Evolutionary conservation across 2,329 filamentous ascomycete species (phyloP), one percentile per base, ranked within the genome.

Genomic region (Diaporthe ilicicola): DNA sequence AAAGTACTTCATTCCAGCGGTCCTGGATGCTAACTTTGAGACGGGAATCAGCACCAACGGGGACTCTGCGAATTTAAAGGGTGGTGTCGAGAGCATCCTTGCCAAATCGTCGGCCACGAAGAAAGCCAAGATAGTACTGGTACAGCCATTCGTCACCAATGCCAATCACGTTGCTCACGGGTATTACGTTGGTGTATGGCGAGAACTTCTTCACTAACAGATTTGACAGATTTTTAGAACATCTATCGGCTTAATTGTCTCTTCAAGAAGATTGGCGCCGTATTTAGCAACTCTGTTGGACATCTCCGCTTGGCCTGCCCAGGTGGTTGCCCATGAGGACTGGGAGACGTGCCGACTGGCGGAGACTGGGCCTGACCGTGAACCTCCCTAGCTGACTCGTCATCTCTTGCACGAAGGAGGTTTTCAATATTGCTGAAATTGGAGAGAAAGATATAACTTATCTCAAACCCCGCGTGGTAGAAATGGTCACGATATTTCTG

Each of bases 101-200:
- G 32, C 32, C 32, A 34, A 34, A 34, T 34, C 9, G 32, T 39
- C 15, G 8, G 27, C 13, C 2, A 55, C 4, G n/a, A 15, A 74
- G 44, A 19, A 73, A 75, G 4, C 56, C 27, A 13, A 73, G 73
- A 39, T 74, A n/a, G n/a, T n/a, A 75, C 10, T 73, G 71, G 48
- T 72, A 75, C 6, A 75, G 27, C 74, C 74, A 75, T 29, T 75
- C 74, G 2, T 74, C 74, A 3, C 72, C 70, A 1, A 75, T 29
- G 6, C 67, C 56, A n/a, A 54, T 29, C n/a, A 75, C 66, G 5
- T 54, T 75, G 10, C 34, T 69, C 1, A 42, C 70, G 42, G 73
- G 71, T 4, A 73, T 32, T 9, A 68, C 42, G 39, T 34, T 56
- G 32, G 65, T 66, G 46, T 61, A 72, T 2, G 70, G 73, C 3